Evolutionary conservation across 2,329 filamentous ascomycete species (phyloP).

Genomic region (Sporothrix globosa): DNA sequence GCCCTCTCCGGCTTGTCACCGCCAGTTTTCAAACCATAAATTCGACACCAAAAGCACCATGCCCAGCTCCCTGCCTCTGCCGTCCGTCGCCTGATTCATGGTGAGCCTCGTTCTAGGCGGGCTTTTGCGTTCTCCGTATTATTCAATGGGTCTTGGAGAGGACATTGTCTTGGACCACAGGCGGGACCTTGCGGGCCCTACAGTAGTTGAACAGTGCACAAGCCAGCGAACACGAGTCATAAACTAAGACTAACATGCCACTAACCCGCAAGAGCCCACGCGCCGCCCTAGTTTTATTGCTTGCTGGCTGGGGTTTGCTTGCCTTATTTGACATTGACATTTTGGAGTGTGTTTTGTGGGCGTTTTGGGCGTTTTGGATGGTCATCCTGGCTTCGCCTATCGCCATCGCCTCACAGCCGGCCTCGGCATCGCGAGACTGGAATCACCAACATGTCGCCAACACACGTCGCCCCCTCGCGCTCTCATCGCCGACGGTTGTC

Average conservation of each 20-base stretch:
- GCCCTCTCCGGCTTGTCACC: conserved; percentile 8
- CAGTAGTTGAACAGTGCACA: background rate
- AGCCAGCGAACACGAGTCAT: background rate
- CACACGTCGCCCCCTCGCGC: too few relatives aligned
- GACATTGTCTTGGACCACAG: background rate
- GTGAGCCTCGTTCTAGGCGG: background rate
- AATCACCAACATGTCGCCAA: too few relatives aligned
- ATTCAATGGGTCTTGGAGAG: too few relatives aligned
- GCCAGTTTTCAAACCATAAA: background rate
- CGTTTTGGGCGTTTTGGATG: background rate
- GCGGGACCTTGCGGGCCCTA: background rate
- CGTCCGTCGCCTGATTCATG: conserved; percentile 2
- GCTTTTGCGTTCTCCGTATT: background rate
- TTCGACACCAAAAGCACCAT: conserved; percentile 11
- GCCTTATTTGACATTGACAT: background rate
- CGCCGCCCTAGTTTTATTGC: background rate
- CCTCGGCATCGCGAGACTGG: too few relatives aligned
- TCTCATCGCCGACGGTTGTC: too few relatives aligned
- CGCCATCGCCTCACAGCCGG: background rate
- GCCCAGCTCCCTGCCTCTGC: background rate
- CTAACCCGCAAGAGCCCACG: conserved; percentile 16
- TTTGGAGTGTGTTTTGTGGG: background rate
- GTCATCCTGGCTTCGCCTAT: background rate
- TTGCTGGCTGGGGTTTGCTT: conserved; percentile 10
- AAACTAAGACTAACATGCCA: background rate